Evolutionary conservation across 148 eudicot genomes (phyloP), one percentile per base, ranked within the genome.

Genomic region (Nyssa sinensis): DNA sequence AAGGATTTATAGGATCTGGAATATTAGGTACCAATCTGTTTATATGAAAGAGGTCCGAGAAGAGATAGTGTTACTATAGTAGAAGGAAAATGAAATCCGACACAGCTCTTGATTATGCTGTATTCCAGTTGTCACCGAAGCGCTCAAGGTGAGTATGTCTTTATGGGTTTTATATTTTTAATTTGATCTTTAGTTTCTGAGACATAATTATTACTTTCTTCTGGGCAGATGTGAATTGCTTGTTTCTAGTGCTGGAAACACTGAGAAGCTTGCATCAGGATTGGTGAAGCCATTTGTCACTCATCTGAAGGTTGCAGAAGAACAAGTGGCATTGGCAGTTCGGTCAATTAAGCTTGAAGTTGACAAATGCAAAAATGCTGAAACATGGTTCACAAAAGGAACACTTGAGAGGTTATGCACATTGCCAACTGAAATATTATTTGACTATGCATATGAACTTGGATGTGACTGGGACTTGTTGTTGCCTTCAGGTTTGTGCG

Each of bases 361-460:
- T 34, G 91, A 88, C 33, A 76, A 81, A 49, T 66, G 62, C 61
- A 82, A 83, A 79, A 80, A 79, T 74, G 87, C 85, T 30, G 85
- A 93, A 64, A 60, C 84, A 27, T 96, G 99, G 99, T 96, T 96
- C 77, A 91, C 97, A 4, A 96, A 93, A 82, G 98, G 98, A 68
- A 96, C 98, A 32, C 81, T 96, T 61, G 98, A 96, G 86, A 91
- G 98, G 99, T 96, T 72, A 32, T 74, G 35, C 49, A 65, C 68
- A 39, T 69, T 76, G 47, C 72, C 71, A 44, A 24, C 47, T 58
- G 55, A 58, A 72, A 51, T 58, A 41, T 35, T 31, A 9, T 68
- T 28, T 67, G 32, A 7, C 23, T 32, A 2, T 23, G 23, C 28
- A 6, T 31, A 29, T 64, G 19, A 41, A 37, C 25, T 66, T 75